Conservation (phyloP, 1,284 basidiomycete species). For the Microbotryum intermedium region DNA sequence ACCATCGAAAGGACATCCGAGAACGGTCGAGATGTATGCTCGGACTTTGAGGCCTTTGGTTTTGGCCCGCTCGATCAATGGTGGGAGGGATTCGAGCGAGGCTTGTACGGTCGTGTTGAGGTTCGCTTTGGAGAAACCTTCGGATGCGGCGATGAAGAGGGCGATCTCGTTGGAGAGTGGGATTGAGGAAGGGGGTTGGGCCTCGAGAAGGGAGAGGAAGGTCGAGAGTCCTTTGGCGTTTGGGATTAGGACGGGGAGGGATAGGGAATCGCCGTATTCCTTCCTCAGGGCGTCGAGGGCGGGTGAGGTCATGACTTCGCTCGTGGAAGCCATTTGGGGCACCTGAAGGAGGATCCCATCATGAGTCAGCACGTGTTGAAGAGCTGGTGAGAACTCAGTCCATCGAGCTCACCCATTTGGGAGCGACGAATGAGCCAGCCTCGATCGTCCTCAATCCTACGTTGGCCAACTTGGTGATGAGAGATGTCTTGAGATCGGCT, state of each 20-base stretch:
- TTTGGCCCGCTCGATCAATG: constrained; percentile 56
- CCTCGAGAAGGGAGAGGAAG: constrained; percentile 43
- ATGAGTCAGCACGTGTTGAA: background rate
- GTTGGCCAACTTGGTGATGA: constrained; percentile 63
- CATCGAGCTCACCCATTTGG: constrained; percentile 63
- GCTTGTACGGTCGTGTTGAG: constrained; percentile 68
- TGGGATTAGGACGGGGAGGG: constrained; percentile 78
- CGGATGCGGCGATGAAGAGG: constrained; percentile 80
- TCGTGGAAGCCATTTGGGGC: constrained; percentile 72
- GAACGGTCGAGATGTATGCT: constrained; percentile 64
- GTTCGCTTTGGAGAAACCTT: constrained; percentile 74
- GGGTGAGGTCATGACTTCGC: constrained; percentile 41
- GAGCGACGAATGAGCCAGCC: constrained; percentile 80
- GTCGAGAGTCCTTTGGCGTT: constrained; percentile 68
- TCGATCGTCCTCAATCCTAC: constrained; percentile 72
- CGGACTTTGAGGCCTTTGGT: constrained; percentile 62
- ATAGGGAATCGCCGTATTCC: constrained; percentile 42
- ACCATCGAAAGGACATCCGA: constrained; percentile 80
- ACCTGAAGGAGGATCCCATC: constrained; percentile 8
- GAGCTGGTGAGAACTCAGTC: background rate
- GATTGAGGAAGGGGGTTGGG: constrained; percentile 40
- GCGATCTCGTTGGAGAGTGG: constrained; percentile 69
- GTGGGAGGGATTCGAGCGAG: constrained; percentile 57
- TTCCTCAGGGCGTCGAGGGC: constrained; percentile 16
- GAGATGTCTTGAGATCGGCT: constrained; percentile 67